Conservation (phyloP, 345 rosid genomes). For the Salix suchowensis region DNA sequence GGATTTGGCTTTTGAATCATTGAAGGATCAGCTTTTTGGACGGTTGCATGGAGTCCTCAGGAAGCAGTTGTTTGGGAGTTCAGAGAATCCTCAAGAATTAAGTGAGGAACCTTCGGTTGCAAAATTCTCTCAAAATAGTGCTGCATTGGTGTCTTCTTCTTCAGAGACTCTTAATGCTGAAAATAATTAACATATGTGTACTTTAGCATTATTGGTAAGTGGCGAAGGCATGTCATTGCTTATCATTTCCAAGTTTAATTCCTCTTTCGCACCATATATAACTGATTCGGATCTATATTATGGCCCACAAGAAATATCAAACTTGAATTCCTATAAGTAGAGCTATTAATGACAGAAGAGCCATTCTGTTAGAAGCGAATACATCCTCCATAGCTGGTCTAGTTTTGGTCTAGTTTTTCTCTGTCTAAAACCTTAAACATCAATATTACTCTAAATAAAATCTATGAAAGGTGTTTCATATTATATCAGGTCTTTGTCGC, state of each 20-base stretch:
- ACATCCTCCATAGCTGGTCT: not conserved
- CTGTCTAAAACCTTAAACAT: not conserved
- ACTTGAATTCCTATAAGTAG: not conserved
- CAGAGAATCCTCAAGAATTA: slow-evolving; percentile 15
- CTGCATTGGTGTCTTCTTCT: slow-evolving; percentile 12
- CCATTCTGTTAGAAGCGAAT: not conserved
- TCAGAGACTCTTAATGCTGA: slow-evolving; percentile 5
- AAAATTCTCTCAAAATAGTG: slow-evolving; percentile 22
- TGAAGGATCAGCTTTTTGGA: slow-evolving; percentile 73
- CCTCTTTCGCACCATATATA: not conserved
- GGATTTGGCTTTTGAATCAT: slow-evolving; percentile 57
- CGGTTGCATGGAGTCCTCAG: slow-evolving; percentile 50
- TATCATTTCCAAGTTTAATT: not conserved
- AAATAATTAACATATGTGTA: slow-evolving; percentile 8
- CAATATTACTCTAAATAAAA: too few relatives aligned
- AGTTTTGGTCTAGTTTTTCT: not conserved
- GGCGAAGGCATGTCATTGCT: not conserved
- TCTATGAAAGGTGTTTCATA: too few relatives aligned
- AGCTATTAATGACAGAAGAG: not conserved
- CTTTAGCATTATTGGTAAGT: slow-evolving; percentile 7
- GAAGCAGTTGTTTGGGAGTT: slow-evolving; percentile 48
- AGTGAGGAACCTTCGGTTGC: slow-evolving; percentile 20
- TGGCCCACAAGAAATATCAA: not conserved
- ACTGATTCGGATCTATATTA: not conserved
- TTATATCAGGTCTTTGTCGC: too few relatives aligned